phyloP scores from a whole-genome alignment of 768 basidiomycete species.

The Butyriboletus loyo region DNA sequence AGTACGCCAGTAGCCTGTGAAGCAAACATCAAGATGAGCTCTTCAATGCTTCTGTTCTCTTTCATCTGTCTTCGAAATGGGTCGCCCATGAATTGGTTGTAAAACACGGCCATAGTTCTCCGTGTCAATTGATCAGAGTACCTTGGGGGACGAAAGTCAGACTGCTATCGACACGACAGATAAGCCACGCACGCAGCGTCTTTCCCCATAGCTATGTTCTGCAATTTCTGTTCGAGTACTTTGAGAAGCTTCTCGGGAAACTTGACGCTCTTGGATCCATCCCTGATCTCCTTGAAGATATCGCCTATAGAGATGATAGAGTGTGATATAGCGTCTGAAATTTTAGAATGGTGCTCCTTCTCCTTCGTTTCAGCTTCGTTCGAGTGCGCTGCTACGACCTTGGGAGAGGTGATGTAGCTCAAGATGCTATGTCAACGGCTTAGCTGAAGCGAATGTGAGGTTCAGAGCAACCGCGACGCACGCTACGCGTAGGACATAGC shows the following conservation, averaged over 20 bases:
- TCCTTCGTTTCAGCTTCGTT: conserved; percentile 44
- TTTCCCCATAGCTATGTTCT: conserved; percentile 91
- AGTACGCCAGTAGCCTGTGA: conserved; percentile 84
- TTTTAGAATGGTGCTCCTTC: conserved; percentile 64
- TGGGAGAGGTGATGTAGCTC: conserved; percentile 67
- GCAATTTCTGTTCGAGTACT: conserved; percentile 83
- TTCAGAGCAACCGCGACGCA: conserved; percentile 39
- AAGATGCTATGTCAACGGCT: conserved; percentile 50
- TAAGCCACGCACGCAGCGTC: conserved; percentile 70
- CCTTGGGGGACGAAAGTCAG: conserved; percentile 36
- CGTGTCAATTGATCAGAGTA: conserved; percentile 90
- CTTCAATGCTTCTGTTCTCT: conserved; percentile 96
- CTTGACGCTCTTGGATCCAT: conserved; percentile 81
- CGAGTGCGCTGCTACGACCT: conserved; percentile 34
- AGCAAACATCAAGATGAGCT: conserved; percentile 94
- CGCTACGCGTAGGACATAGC: conserved; percentile 84
- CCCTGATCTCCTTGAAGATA: conserved; percentile 74
- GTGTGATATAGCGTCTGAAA: conserved; percentile 58
- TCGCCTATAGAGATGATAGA: conserved; percentile 65
- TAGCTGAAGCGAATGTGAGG: conserved; percentile 4
- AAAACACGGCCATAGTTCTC: conserved; percentile 89
- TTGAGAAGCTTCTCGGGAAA: conserved; percentile 95
- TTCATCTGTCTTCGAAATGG: conserved; percentile 87
- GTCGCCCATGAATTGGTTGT: conserved; percentile 83
- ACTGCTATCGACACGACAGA: not conserved